Conservation (phyloP, 768 basidiomycete species). For the Termitomyces sp. region DNA sequence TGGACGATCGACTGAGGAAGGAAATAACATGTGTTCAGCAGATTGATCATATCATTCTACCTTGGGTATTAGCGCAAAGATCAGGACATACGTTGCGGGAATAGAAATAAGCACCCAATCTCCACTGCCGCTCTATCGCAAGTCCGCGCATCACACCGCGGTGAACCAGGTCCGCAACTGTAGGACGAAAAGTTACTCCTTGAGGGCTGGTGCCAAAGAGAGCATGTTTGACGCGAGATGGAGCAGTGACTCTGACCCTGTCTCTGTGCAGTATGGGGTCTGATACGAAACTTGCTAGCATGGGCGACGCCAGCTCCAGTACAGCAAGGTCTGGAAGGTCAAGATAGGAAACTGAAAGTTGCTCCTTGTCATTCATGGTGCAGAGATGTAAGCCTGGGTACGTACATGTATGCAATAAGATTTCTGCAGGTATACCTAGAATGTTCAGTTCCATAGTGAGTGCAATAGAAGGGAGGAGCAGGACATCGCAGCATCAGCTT, state of each 20-base stretch:
- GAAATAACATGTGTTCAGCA: slow-evolving; percentile 7
- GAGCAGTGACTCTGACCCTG: slow-evolving; percentile 58
- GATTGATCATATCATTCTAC: neutral
- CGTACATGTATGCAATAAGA: slow-evolving; percentile 57
- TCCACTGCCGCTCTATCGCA: slow-evolving; percentile 63
- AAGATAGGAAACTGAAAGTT: slow-evolving; percentile 56
- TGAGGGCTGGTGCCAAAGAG: slow-evolving; percentile 56
- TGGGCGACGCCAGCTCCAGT: slow-evolving; percentile 44
- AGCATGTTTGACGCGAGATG: slow-evolving; percentile 64
- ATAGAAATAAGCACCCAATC: slow-evolving; percentile 62
- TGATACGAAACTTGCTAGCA: slow-evolving; percentile 45
- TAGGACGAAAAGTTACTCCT: slow-evolving; percentile 59
- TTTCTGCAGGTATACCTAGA: slow-evolving; percentile 49
- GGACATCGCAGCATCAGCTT: neutral
- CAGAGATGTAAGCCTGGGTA: neutral
- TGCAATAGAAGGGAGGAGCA: neutral
- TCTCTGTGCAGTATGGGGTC: slow-evolving; percentile 65
- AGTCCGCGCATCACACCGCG: slow-evolving; percentile 69
- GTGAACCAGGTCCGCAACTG: slow-evolving; percentile 62
- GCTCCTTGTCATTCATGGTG: neutral
- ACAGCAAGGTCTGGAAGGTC: slow-evolving; percentile 69
- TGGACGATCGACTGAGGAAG: slow-evolving; percentile 55
- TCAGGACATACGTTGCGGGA: slow-evolving; percentile 47
- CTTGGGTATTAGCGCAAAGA: neutral
- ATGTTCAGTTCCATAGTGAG: slow-evolving; percentile 20